Evolutionary conservation across 352 stramenopile genomes (phyloP).

Genomic region (Discostella stelligera): DNA sequence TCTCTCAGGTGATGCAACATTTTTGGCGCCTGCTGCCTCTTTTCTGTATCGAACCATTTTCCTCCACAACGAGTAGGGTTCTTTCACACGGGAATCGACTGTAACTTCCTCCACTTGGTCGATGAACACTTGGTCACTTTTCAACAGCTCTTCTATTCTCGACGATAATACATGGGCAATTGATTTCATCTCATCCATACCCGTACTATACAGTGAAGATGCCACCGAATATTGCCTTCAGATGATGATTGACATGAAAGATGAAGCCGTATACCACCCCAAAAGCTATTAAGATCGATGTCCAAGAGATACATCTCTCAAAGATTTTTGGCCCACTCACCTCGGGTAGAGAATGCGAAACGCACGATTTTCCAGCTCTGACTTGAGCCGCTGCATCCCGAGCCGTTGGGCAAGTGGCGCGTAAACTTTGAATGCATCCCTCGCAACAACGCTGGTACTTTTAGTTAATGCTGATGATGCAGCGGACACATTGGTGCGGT

Average conservation of each 20-base stretch:
- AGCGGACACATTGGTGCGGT: neutral
- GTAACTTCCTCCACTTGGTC: constrained; percentile 59
- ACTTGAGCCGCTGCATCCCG: constrained; percentile 80
- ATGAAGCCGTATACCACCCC: neutral
- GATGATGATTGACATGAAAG: neutral
- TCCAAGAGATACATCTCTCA: neutral
- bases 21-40: constrained; percentile 35
- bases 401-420: constrained; percentile 79
- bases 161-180: constrained; percentile 47
- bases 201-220: constrained; percentile 22
- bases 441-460: constrained; percentile 45
- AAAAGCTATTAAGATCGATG: neutral
- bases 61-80: constrained; percentile 83
- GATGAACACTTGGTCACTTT: constrained; percentile 65
- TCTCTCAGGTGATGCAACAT: neutral
- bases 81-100: constrained; percentile 77
- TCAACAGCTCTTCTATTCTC: constrained; percentile 55
- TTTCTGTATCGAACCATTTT: constrained; percentile 69
- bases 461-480: constrained; percentile 3
- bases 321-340: neutral
- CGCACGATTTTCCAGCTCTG: constrained; percentile 79
- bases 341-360: constrained; percentile 80
- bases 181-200: constrained; percentile 35
- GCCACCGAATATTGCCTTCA: constrained; percentile 56
- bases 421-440: constrained; percentile 81